Evolutionary conservation across 2,329 filamentous ascomycete genomes (phyloP).

Genomic region (Pseudogymnoascus sp.): DNA sequence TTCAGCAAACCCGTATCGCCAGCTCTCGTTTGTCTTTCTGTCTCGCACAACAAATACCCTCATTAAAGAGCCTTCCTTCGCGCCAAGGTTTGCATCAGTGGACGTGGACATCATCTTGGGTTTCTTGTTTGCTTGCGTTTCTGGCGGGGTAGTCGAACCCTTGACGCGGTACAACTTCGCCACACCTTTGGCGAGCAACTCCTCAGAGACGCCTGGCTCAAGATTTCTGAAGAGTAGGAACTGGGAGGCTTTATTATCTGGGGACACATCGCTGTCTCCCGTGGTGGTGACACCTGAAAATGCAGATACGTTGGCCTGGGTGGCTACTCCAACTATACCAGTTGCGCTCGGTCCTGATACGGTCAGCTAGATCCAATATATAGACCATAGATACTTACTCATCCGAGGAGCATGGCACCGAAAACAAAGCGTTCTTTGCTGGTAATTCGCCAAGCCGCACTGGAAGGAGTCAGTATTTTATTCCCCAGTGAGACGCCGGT

Average conservation of each 20-base stretch:
- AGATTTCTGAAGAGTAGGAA: constrained; percentile 71
- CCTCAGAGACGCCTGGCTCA: constrained; percentile 64
- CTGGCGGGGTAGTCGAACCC: constrained; percentile 30
- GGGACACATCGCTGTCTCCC: constrained; percentile 49
- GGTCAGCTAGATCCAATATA: constrained; percentile 25
- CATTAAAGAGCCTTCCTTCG: constrained; percentile 66
- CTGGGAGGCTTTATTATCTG: constrained; percentile 52
- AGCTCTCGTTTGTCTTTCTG: constrained; percentile 62
- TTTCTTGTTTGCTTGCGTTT: constrained; percentile 34
- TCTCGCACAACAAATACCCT: constrained; percentile 74
- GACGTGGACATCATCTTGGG: constrained; percentile 47
- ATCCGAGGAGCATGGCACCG: constrained; percentile 50
- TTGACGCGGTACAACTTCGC: constrained; percentile 64
- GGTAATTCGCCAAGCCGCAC: constrained; percentile 53
- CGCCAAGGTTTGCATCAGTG: constrained; percentile 51
- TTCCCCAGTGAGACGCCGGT: not conserved
- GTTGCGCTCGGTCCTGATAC: constrained; percentile 29
- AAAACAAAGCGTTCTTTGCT: constrained; percentile 50
- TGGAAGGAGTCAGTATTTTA: constrained; percentile 27
- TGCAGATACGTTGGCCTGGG: constrained; percentile 34
- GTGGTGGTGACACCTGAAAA: constrained; percentile 41
- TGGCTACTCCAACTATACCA: constrained; percentile 26
- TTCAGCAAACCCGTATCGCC: constrained; percentile 79
- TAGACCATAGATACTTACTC: constrained; percentile 35
- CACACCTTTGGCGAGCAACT: constrained; percentile 65